Conservation (phyloP, 108 stramenopile species). For the Stephanodiscus minutulus region DNA sequence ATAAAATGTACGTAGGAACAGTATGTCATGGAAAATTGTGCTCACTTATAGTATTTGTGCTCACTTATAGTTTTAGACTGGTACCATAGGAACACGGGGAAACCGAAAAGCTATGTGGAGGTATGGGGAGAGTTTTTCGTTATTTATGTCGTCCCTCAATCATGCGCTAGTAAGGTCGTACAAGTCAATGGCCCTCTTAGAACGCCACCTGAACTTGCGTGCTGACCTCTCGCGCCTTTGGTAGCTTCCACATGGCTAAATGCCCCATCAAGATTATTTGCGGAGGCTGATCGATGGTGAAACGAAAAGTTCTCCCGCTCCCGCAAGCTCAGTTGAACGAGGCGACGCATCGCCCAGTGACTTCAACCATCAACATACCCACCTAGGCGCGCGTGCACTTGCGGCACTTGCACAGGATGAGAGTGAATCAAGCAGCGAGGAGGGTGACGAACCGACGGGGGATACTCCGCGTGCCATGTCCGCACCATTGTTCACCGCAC, state of each 20-base stretch:
- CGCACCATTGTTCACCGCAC: neutral
- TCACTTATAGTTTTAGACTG: too few relatives aligned
- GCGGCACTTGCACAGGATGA: neutral
- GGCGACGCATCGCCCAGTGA: neutral
- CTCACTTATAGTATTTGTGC: too few relatives aligned
- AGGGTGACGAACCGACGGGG: neutral
- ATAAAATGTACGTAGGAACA: too few relatives aligned
- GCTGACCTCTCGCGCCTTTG: too few relatives aligned
- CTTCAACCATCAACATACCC: neutral
- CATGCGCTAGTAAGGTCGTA: too few relatives aligned
- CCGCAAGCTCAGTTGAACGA: neutral
- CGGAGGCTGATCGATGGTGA: neutral
- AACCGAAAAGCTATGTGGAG: too few relatives aligned
- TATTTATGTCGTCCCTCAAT: too few relatives aligned
- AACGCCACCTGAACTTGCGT: too few relatives aligned
- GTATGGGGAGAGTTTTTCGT: too few relatives aligned
- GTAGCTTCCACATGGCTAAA: neutral
- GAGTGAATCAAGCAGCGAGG: neutral
- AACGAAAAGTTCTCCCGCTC: neutral
- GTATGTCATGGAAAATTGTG: too few relatives aligned
- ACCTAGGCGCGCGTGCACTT: neutral
- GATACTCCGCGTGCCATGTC: neutral
- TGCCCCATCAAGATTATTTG: slow-evolving; percentile 2
- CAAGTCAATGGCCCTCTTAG: too few relatives aligned
- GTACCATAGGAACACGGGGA: too few relatives aligned